Evolutionary conservation across 2,329 filamentous ascomycete genomes (phyloP).

Genomic region (Triangularia verruculosa): DNA sequence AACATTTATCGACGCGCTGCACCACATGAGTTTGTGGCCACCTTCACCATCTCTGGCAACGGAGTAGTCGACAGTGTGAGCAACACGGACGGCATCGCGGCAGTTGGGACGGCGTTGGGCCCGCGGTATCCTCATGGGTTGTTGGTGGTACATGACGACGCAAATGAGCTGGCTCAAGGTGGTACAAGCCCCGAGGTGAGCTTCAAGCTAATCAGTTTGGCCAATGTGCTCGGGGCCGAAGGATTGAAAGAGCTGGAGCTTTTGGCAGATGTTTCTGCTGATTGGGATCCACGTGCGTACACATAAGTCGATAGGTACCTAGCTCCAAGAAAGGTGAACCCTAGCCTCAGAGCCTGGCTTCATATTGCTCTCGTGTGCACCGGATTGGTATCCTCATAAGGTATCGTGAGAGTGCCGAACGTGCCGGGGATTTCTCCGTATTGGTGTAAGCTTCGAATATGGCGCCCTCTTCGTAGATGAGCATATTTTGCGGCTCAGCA

Average conservation of each 20-base stretch:
- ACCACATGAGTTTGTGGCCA: slow-evolving; percentile 17
- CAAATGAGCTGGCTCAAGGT: slow-evolving; percentile 16
- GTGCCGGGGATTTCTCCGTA: no score
- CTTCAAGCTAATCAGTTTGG: slow-evolving; percentile 19
- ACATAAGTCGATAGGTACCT: no score
- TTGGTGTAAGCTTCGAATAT: no score
- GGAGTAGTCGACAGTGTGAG: slow-evolving; percentile 12
- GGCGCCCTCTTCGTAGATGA: not conserved
- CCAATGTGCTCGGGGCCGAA: slow-evolving; percentile 11
- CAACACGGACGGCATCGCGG: slow-evolving; percentile 18
- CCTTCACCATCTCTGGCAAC: slow-evolving; percentile 4
- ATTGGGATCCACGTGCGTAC: slow-evolving; percentile 13
- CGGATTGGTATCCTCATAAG: no score
- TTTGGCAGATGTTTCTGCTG: slow-evolving; percentile 12
- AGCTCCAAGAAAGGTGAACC: no score
- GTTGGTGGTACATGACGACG: slow-evolving; percentile 18
- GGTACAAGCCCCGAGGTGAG: slow-evolving; percentile 19
- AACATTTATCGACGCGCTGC: slow-evolving; percentile 14
- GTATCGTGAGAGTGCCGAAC: no score
- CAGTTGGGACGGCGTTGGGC: slow-evolving; percentile 13
- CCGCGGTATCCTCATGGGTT: slow-evolving; percentile 7
- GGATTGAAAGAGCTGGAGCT: slow-evolving; percentile 9
- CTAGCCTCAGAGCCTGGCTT: no score
- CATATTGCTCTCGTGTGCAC: no score
- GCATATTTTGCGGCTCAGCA: not conserved